A percentile compares a stretch with the other conserved stretches of the same genome.
These are phyloP conservation scores for Penicillium sclerotigenum DNA, from an alignment of 2,329 filamentous ascomycete species.

Conservation along the genomic window DNA sequence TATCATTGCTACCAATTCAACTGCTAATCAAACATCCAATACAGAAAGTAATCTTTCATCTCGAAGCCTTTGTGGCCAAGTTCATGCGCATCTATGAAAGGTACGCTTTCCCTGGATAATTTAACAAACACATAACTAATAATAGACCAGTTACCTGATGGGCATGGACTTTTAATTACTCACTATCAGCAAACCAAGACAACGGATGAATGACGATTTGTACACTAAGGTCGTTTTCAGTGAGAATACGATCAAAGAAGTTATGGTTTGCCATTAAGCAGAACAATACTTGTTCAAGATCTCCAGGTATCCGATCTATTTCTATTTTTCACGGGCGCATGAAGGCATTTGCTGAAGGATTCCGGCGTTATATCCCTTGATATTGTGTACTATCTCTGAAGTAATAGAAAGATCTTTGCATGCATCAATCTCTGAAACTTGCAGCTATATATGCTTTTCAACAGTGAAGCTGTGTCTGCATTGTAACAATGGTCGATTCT, in stretches of 20 bases:
- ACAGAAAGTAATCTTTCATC: slow-evolving; percentile 90
- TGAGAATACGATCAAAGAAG: neutral
- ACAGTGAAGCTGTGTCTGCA: neutral
- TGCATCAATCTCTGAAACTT: neutral
- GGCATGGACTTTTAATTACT: slow-evolving; percentile 65
- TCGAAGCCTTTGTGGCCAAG: slow-evolving; percentile 97
- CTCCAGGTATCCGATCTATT: neutral
- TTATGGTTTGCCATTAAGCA: neutral
- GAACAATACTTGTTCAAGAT: neutral
- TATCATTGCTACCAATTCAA: too few species aligned
- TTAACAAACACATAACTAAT: slow-evolving; percentile 32
- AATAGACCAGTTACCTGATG: slow-evolving; percentile 56
- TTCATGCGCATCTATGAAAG: slow-evolving; percentile 96
- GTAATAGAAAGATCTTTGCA: neutral
- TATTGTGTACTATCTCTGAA: neutral
- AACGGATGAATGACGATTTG: slow-evolving; percentile 31
- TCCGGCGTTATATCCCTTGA: slow-evolving; percentile 8
- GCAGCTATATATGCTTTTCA: neutral
- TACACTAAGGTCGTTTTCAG: slow-evolving; percentile 18
- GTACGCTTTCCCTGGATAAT: slow-evolving; percentile 49
- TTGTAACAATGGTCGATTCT: neutral
- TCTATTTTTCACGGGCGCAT: slow-evolving; percentile 7
- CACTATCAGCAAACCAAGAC: slow-evolving; percentile 3
- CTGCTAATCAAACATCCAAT: slow-evolving; percentile 7
- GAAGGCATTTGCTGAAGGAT: slow-evolving; percentile 9